Evolutionary conservation across 2,329 filamentous ascomycete species (phyloP).

Genomic region (Didymella lethalis): DNA sequence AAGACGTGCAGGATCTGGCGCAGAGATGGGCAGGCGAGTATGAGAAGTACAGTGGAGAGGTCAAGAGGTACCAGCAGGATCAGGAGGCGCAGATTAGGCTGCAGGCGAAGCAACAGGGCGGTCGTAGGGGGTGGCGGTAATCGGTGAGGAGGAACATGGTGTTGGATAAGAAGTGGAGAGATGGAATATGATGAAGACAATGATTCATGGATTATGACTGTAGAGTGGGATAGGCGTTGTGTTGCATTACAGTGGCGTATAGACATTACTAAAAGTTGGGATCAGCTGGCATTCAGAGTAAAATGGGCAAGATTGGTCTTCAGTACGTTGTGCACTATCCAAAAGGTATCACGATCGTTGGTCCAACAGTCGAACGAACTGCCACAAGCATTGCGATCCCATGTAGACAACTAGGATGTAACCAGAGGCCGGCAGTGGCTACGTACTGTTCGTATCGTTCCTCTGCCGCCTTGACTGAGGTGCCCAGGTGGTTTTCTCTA

Average conservation of each 20-base stretch:
- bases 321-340: neutral
- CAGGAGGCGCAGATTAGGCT: slow-evolving; percentile 39
- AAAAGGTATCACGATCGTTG: neutral
- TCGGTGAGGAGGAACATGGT: neutral
- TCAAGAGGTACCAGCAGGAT: slow-evolving; percentile 35
- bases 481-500: neutral
- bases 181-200: neutral
- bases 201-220: slow-evolving; percentile 17
- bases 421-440: neutral
- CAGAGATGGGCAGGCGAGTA: slow-evolving; percentile 52
- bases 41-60: slow-evolving; percentile 44
- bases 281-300: neutral
- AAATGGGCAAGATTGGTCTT: neutral
- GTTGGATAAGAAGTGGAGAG: neutral
- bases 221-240: slow-evolving; percentile 10
- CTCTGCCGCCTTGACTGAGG: neutral
- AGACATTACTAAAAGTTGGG: slow-evolving; percentile 1
- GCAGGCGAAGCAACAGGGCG: slow-evolving; percentile 30
- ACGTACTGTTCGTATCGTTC: neutral
- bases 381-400: neutral
- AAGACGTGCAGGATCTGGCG: slow-evolving; percentile 60
- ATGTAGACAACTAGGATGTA: neutral
- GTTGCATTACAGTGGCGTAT: slow-evolving; percentile 9
- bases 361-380: neutral
- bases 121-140: slow-evolving; percentile 18